Evolutionary conservation across 2,329 filamentous ascomycete genomes (phyloP).

Genomic region (Reticulascus tulasneorum): DNA sequence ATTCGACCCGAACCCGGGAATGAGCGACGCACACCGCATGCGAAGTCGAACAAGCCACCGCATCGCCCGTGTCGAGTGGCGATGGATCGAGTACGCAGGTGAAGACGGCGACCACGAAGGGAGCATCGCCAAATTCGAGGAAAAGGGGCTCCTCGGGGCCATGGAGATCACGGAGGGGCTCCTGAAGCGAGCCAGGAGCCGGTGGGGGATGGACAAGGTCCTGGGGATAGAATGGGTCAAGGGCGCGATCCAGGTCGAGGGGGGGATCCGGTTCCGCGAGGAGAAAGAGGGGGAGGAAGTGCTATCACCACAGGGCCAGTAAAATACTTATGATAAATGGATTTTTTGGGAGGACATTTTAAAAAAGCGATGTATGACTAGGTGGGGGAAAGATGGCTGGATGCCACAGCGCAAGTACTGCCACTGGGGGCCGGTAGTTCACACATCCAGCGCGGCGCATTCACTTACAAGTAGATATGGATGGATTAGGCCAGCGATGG

Average conservation of each 20-base stretch:
- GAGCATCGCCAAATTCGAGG: slow-evolving; percentile 55
- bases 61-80: slow-evolving; percentile 95
- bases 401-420: no score
- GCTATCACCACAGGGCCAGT: no score
- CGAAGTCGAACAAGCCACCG: slow-evolving; percentile 81
- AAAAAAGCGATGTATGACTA: no score
- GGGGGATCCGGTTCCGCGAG: slow-evolving; percentile 55
- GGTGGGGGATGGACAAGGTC: slow-evolving; percentile 73
- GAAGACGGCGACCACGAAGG: slow-evolving; percentile 83
- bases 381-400: no score
- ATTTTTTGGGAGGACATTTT: no score
- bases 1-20: slow-evolving; percentile 83
- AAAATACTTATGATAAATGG: no score
- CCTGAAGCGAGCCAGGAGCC: slow-evolving; percentile 74
- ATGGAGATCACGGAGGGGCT: slow-evolving; percentile 79
- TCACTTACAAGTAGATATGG: no score
- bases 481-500: no score
- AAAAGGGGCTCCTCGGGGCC: slow-evolving; percentile 66
- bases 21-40: slow-evolving; percentile 71
- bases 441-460: no score
- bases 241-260: slow-evolving; percentile 66
- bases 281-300: slow-evolving; percentile 56
- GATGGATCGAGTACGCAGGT: slow-evolving; percentile 82
- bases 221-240: slow-evolving; percentile 71
- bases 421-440: no score